Evolutionary conservation across 192 early-diverging fungal genomes (phyloP), one percentile per base, ranked within the genome.

Genomic region (Coemansia sp.): DNA sequence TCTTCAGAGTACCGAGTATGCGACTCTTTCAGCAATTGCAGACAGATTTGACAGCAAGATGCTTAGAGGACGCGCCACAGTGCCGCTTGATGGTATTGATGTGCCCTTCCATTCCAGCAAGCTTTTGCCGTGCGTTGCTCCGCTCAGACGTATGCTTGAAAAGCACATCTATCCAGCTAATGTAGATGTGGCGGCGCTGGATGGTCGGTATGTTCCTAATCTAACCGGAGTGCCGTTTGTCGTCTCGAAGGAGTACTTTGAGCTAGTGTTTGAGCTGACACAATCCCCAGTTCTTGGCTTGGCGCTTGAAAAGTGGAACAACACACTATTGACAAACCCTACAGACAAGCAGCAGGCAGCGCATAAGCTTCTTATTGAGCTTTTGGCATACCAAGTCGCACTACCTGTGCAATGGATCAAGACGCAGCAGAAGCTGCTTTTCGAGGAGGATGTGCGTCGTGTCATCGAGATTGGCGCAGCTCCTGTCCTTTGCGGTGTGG

Each of bases 351-450:
- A 90, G 64, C 82, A 87, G 26, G 85, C 94, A 30, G 92, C 90
- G 46, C 87, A 89, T 75, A 84, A 72, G 7, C 77, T 98, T 37
- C 73, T 98, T 49, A 87, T 95, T 64, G 94, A 98, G 81, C 75
- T 96, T 49, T 76, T 98, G 21, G 90, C 96, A 12, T 93, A 95
- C 75, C 96, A 98, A 83, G 92, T 96, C 71, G 94, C 96, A 15
- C 89, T 86, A 34, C 90, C 96, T 29, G 96, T 98, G 25, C 87
- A 93, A 71, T 98, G 96, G 96, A 96, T 96, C 61, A 89, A 93
- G 63, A 95, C 96, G 21, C 94, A 95, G 77, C 92, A 94, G 64
- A 74, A 84, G 52, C 78, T 98, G 55, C 91, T 98, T 83, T 84
- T 85, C 68, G 72, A 86, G 52, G 89, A 85, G 62, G 75, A 88